Base-by-base conservation (phyloP, 169 alveolate species). In the Plasmodium gonderi region DNA sequence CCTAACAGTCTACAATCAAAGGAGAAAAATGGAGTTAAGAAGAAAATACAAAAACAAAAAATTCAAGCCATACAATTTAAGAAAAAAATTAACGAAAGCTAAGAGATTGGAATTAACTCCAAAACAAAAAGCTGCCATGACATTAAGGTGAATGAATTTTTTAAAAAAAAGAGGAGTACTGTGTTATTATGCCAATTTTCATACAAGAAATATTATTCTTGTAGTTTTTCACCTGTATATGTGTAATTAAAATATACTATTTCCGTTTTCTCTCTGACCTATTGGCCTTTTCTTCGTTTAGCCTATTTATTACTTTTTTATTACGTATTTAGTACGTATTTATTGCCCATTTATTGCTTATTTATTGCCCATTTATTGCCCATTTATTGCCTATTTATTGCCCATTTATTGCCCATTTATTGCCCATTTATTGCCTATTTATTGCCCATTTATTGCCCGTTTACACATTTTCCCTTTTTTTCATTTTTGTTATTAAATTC, bases 1-100 rank as follows among this genome's bases (percentile, higher is more conserved):
- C 12, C 83, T 97, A 96, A 98, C 99, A 3, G 98, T 97, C 23
- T 94, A 97, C 80, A 97, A 97, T 91, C 98, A 98, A 85, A 97
- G 95, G 95, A 96, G 94, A 90, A 96, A 91, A 82, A 97, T 96
- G 78, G 96, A 93, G 75, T 96, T 97, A 72, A 94, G 97, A 47
- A 96, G 87, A 81, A 91, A 93, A 64, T 89, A 91, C 95, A 92
- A 95, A 94, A 97, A 96, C 91, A 94, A 95, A 94, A 96, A 97
- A 94, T 95, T 95, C 90, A 92, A 82, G 77, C 98, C 99, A 26
- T 65, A 95, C 75, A 98, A 98, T 89, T 93, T 98, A 80, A 97
- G 99, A 87, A 94, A 93, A 38, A 98, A 97, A 96, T 94, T 95
- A 90, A 98, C 99, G 81, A 95, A 98, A 78, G 97, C 97, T 65